Percentiles rank a stretch among this genome's conserved stretches.
Evolutionary conservation across 2,329 filamentous ascomycete genomes (phyloP).

Genomic region (Pezicula carpinea): DNA sequence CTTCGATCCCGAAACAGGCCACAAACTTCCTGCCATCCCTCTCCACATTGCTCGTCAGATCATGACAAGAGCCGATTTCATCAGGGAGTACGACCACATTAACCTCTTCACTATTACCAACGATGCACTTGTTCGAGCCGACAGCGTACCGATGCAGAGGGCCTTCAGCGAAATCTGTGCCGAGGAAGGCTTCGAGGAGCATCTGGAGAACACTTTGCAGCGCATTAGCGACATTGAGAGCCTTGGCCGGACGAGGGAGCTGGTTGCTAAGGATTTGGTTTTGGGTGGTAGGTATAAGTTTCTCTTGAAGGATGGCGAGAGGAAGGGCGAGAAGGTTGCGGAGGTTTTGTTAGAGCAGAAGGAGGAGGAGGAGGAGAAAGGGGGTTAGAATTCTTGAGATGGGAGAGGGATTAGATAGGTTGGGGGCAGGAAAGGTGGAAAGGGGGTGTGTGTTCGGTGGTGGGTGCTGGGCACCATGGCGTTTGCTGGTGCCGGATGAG

Average conservation of each 20-base stretch:
- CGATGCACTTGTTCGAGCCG: constrained; percentile 79
- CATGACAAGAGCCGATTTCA: constrained; percentile 95
- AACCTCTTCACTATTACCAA: constrained; percentile 96
- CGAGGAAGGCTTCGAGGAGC: constrained; percentile 72
- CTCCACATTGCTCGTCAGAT: constrained; percentile 83
- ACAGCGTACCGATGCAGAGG: constrained; percentile 92
- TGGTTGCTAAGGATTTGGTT: constrained; percentile 93
- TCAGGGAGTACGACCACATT: constrained; percentile 84
- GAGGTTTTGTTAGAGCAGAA: constrained; percentile 23
- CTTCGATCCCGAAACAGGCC: constrained; percentile 63
- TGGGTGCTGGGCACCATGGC: too few relatives aligned
- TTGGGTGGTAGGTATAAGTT: constrained; percentile 76
- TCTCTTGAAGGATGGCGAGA: constrained; percentile 22
- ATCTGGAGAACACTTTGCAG: constrained; percentile 76
- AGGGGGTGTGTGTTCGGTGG: too few relatives aligned
- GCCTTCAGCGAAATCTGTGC: constrained; percentile 83
- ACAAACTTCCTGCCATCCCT: constrained; percentile 74
- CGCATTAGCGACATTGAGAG: constrained; percentile 92
- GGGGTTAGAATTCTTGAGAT: constrained; percentile 1
- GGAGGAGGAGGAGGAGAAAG: constrained; percentile 14
- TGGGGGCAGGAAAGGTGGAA: neutral
- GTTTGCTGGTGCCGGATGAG: too few relatives aligned
- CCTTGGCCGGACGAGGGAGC: constrained; percentile 84
- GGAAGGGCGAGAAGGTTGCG: constrained; percentile 20
- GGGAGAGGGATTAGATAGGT: neutral